Evolutionary conservation across 2,329 filamentous ascomycete genomes (phyloP), one percentile per base, ranked within the genome.

Genomic region (Apiospora pterosperma): DNA sequence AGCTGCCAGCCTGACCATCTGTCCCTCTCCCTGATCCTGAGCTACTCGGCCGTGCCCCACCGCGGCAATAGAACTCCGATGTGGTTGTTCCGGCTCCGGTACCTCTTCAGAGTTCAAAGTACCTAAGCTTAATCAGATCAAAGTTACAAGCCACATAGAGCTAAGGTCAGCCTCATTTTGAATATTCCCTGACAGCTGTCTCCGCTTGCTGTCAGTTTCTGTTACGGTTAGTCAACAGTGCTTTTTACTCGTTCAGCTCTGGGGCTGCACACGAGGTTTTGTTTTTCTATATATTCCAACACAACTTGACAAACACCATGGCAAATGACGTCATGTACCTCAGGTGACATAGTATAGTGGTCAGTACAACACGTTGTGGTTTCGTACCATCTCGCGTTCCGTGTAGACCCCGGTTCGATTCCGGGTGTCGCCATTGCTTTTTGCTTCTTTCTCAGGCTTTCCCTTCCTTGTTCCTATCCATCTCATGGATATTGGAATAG

Each of bases 351-450:
- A 63, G 62, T 63, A 63, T 63, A 63, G 62, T 63, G 61, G 61
- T 63, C 61, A 63, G 61, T 63, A 60, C 36, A 25, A 60, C 36
- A 60, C 58, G 58, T 59, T 59, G 62, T 59, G 62, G 44, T 41
- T 28, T 63, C 21, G 23, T 39, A 23, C n/a, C 42, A 52, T 58
- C 34, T n/a, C 48, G 28, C 42, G 42, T 59, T 63, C 62, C 62
- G 62, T 59, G 48, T 59, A 63, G 62, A 63, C 62, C 62, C 62
- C 62, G 62, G 62, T 63, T 63, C 62, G 62, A 63, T 63, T 63
- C 62, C 62, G 62, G 62, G 62, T 42, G 28, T 34, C 62, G 62
- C 38, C 62, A 63, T 25, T 19, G 5, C 19, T 52, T 34, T 63
- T 58, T 41, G 41, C 21, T 28, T 34, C 19, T 55, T 21, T n/a